Percentiles rank a stretch among this genome's conserved stretches.
These are phyloP conservation scores for Fusarium virguliforme DNA, from an alignment of 2,329 filamentous ascomycete species.

Conservation along the genomic window DNA sequence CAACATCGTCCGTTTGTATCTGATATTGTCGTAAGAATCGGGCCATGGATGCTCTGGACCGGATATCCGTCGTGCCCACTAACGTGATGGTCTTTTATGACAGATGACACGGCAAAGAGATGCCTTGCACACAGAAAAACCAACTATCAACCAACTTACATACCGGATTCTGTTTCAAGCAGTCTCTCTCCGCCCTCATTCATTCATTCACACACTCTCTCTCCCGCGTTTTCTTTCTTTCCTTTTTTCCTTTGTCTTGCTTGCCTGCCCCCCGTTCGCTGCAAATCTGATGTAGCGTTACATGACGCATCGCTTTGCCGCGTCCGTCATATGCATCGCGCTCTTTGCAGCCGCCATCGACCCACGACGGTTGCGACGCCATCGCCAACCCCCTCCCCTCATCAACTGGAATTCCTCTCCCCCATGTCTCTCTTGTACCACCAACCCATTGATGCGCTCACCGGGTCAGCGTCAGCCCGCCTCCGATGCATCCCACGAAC, in stretches of 20 bases:
- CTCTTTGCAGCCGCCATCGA: constrained; percentile 21
- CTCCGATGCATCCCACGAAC: constrained; percentile 42
- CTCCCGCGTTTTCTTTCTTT: not conserved
- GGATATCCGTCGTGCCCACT: constrained; percentile 44
- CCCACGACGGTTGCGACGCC: constrained; percentile 14
- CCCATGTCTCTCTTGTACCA: constrained; percentile 9
- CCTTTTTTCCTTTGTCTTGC: not conserved
- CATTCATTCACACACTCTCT: not conserved
- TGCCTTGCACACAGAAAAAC: not conserved
- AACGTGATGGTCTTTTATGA: constrained; percentile 51
- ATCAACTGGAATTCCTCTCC: not conserved
- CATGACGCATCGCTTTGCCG: constrained; percentile 15
- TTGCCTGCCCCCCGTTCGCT: constrained; percentile 13
- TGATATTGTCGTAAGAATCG: constrained; percentile 10
- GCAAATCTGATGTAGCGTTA: constrained; percentile 13
- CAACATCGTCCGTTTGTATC: not conserved
- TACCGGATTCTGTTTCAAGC: constrained; percentile 16
- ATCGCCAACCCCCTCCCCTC: constrained; percentile 7
- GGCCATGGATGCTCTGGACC: constrained; percentile 14
- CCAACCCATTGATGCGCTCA: constrained; percentile 8
- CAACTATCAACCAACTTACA: constrained; percentile 8
- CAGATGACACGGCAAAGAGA: constrained; percentile 47
- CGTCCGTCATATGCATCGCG: constrained; percentile 12
- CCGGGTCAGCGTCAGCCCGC: constrained; percentile 8
- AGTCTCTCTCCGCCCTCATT: not conserved